Conservation (phyloP, 768 basidiomycete species). For the Suillus spraguei region DNA sequence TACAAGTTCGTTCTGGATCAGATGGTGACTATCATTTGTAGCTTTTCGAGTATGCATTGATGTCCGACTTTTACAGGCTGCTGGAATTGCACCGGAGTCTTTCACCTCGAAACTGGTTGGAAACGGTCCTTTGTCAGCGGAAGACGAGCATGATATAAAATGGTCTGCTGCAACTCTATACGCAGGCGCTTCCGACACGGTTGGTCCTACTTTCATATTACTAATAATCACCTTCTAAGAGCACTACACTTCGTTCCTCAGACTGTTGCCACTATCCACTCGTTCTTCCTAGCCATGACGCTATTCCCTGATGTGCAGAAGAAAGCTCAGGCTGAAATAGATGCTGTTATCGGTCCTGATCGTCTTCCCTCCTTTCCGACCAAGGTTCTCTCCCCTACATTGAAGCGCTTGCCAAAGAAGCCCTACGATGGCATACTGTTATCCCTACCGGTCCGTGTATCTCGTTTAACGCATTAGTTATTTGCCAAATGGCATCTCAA, state of each 20-base stretch:
- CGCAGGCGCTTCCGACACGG: conserved; percentile 18
- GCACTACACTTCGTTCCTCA: not conserved
- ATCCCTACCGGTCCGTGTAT: conserved; percentile 44
- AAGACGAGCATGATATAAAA: conserved; percentile 63
- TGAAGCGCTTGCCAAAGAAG: conserved; percentile 62
- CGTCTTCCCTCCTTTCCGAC: conserved; percentile 63
- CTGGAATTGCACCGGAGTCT: conserved; percentile 48
- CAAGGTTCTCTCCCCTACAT: conserved; percentile 60
- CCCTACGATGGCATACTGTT: conserved; percentile 45
- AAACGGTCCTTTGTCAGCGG: conserved; percentile 46
- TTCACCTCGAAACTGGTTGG: conserved; percentile 63
- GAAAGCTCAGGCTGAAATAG: conserved; percentile 67
- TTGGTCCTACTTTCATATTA: not conserved
- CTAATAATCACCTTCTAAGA: not conserved
- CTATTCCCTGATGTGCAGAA: conserved; percentile 46
- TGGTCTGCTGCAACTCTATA: conserved; percentile 51
- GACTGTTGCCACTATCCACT: conserved; percentile 17
- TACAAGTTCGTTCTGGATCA: conserved; percentile 62
- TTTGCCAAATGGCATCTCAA: conserved; percentile 34
- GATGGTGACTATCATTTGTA: conserved; percentile 40
- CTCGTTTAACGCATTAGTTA: conserved; percentile 24
- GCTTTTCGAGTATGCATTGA: not conserved
- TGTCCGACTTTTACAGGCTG: conserved; percentile 40
- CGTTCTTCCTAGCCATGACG: conserved; percentile 3
- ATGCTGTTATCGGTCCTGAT: conserved; percentile 57